Percentiles rank a stretch among this genome's conserved stretches.
Evolutionary conservation across 2,329 filamentous ascomycete genomes (phyloP).

Genomic region (Diaporthe sp.): DNA sequence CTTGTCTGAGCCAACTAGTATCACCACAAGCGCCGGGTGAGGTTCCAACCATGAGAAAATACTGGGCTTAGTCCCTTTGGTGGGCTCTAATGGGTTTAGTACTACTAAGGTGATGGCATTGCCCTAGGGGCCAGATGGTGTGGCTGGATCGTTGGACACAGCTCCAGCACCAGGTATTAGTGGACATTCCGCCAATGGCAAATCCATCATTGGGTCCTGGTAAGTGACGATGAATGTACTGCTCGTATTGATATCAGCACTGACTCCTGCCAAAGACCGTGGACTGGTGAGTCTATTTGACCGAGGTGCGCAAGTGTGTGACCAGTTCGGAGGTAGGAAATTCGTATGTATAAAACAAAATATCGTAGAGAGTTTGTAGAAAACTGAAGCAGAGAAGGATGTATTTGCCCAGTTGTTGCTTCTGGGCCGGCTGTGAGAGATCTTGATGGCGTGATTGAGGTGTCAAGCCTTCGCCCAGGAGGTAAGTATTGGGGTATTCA

Average conservation of each 20-base stretch:
- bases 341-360: background rate
- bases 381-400: background rate
- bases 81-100: background rate
- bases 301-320: background rate
- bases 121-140: background rate
- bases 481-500: background rate
- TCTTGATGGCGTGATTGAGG: background rate
- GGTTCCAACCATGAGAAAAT: slow-evolving; percentile 48
- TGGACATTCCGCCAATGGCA: background rate
- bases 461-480: background rate
- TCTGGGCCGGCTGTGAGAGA: background rate
- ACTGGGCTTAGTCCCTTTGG: background rate
- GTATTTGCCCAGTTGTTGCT: no score
- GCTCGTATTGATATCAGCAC: background rate
- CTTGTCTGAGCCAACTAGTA: slow-evolving; percentile 63
- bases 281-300: background rate
- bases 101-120: background rate
- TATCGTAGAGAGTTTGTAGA: background rate
- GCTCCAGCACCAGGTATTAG: background rate
- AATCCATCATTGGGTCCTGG: background rate
- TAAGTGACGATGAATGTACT: background rate
- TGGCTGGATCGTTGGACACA: background rate
- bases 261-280: background rate
- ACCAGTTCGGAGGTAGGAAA: background rate
- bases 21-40: slow-evolving; percentile 65